These are phyloP conservation scores for Amaranthus cruentus DNA, from an alignment of 148 eudicot genomes.

Conservation along the genomic window DNA sequence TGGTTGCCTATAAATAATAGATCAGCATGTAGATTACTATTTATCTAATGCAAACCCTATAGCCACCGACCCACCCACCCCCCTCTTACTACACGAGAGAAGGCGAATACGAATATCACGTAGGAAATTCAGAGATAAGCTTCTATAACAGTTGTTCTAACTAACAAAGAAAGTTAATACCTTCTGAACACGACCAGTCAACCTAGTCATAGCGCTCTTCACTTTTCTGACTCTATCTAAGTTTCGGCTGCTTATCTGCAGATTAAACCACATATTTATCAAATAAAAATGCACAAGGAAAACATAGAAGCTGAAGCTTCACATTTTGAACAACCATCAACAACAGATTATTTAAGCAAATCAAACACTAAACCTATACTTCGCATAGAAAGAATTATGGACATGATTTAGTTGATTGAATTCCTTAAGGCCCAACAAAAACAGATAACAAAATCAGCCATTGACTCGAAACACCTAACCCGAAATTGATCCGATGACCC, in stretches of 20 bases:
- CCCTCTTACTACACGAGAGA: neutral
- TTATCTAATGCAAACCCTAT: neutral
- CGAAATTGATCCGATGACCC: too few relatives aligned
- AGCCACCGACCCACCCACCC: neutral
- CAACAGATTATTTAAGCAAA: neutral
- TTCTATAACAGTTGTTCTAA: too few relatives aligned
- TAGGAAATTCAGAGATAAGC: too few relatives aligned
- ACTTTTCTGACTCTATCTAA: slow-evolving; percentile 72
- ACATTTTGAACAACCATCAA: neutral
- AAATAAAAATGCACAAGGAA: neutral
- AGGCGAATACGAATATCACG: neutral
- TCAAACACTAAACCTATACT: too few relatives aligned
- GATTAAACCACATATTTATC: neutral
- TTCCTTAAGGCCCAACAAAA: too few relatives aligned
- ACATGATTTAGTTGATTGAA: too few relatives aligned
- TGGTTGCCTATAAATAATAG: too few relatives aligned
- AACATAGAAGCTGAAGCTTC: neutral
- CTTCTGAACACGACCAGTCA: slow-evolving; percentile 79
- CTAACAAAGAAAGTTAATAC: slow-evolving; percentile 17
- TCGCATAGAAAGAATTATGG: too few relatives aligned
- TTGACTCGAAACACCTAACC: too few relatives aligned
- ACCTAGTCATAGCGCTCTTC: slow-evolving; percentile 78
- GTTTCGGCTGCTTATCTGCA: slow-evolving; percentile 74
- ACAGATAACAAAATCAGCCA: too few relatives aligned
- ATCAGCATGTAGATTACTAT: too few relatives aligned